These are phyloP conservation scores for Pyrenophora seminiperda DNA, from an alignment of 2,329 filamentous ascomycete species.

Conservation along the genomic window DNA sequence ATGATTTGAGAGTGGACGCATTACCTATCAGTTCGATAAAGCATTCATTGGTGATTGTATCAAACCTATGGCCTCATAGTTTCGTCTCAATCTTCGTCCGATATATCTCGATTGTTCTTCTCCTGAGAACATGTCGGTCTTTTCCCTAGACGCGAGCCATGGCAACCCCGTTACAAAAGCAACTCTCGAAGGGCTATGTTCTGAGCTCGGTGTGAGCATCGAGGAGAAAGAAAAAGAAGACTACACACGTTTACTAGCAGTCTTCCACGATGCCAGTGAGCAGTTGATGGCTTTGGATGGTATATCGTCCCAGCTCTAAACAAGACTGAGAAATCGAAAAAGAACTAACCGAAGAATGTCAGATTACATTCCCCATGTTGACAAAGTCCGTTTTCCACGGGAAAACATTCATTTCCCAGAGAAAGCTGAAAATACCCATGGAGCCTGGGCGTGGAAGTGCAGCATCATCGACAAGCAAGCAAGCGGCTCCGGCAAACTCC, in stretches of 20 bases:
- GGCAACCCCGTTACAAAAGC: conserved; percentile 44
- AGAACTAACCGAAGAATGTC: background rate
- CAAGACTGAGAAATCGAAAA: too few species aligned
- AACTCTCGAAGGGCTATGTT: conserved; percentile 42
- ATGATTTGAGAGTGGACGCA: background rate
- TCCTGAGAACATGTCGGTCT: conserved; percentile 44
- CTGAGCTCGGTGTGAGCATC: conserved; percentile 40
- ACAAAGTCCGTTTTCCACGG: conserved; percentile 45
- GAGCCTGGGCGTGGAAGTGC: conserved; percentile 54
- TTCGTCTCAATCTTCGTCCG: too few species aligned
- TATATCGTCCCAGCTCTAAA: too few species aligned
- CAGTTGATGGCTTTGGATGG: conserved; percentile 45
- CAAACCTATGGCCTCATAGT: too few species aligned
- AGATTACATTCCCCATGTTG: conserved; percentile 43
- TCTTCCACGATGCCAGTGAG: conserved; percentile 48
- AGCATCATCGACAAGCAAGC: conserved; percentile 40
- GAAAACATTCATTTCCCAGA: conserved; percentile 36
- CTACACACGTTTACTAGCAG: conserved; percentile 46
- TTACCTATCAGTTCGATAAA: background rate
- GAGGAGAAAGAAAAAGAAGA: conserved; percentile 47
- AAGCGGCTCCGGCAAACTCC: conserved; percentile 36
- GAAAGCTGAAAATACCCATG: conserved; percentile 44
- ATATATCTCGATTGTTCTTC: background rate
- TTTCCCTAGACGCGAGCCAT: conserved; percentile 41
- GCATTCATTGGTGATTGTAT: background rate